These are phyloP conservation scores for Beauveria caledonica DNA, from an alignment of 2,329 filamentous ascomycete genomes.

Conservation along the genomic window DNA sequence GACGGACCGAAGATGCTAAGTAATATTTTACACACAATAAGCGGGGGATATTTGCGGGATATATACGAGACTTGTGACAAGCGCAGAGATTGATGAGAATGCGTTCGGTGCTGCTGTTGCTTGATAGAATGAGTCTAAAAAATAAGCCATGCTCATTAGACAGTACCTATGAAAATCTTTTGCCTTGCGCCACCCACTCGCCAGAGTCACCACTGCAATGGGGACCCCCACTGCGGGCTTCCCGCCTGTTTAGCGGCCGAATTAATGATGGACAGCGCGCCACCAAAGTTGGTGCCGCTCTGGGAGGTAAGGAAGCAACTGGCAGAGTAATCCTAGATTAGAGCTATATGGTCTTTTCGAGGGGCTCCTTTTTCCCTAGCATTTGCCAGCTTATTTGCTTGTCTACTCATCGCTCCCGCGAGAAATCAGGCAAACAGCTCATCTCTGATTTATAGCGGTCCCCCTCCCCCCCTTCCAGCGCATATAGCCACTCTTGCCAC, in stretches of 20 bases:
- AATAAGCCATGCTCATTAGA: too few relatives aligned
- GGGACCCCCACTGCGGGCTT: constrained; percentile 6
- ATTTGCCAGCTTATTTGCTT: background rate
- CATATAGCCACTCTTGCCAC: background rate
- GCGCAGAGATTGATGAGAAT: too few relatives aligned
- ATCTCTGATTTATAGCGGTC: background rate
- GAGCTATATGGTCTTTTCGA: background rate
- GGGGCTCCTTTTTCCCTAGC: background rate
- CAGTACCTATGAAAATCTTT: too few relatives aligned
- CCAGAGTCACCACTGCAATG: background rate
- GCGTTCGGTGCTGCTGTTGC: too few relatives aligned
- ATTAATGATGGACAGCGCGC: background rate
- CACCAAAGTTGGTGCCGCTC: background rate
- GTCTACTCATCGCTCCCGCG: too few relatives aligned
- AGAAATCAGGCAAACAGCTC: too few relatives aligned
- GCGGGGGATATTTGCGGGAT: too few relatives aligned
- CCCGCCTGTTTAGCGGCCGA: background rate
- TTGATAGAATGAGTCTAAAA: too few relatives aligned
- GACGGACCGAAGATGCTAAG: background rate
- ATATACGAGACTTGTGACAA: too few relatives aligned
- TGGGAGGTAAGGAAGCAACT: background rate
- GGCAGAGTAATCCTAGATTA: background rate
- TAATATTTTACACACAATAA: background rate
- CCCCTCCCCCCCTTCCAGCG: background rate
- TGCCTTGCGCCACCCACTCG: too few relatives aligned